A percentile compares a stretch with the other conserved stretches of the same genome.
Evolutionary conservation across 1,284 basidiomycete species (phyloP).

Genomic region (Athelia psychrophila): DNA sequence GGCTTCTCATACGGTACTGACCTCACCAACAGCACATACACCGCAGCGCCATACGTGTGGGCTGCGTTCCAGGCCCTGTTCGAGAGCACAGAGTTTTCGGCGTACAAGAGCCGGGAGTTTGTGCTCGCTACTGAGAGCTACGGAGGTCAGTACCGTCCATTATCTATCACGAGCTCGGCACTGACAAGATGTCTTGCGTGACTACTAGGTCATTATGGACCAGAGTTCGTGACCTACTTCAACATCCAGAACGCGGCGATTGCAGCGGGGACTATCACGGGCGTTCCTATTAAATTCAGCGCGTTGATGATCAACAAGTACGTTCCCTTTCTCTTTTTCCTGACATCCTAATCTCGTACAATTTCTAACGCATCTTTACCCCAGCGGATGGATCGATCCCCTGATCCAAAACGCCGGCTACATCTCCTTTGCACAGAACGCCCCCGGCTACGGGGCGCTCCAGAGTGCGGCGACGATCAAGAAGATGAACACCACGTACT

Average conservation of each 20-base stretch:
- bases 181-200: no score
- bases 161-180: no score
- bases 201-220: conserved; percentile 38
- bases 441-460: conserved; percentile 66
- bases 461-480: conserved; percentile 43
- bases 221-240: conserved; percentile 63
- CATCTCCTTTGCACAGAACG: conserved; percentile 54
- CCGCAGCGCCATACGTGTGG: conserved; percentile 52
- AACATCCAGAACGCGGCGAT: conserved; percentile 62
- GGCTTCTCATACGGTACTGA: conserved; percentile 53
- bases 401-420: conserved; percentile 60
- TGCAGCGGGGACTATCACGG: conserved; percentile 39
- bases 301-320: conserved; percentile 55
- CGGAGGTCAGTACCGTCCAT: conserved; percentile 69
- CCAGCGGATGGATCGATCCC: conserved; percentile 66
- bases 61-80: conserved; percentile 66
- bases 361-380: not conserved
- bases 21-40: conserved; percentile 26
- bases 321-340: conserved; percentile 5
- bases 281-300: conserved; percentile 39
- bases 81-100: conserved; percentile 55
- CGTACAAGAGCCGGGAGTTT: conserved; percentile 56
- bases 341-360: no score
- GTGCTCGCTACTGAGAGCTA: conserved; percentile 63
- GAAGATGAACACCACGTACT: conserved; percentile 47